Evolutionary conservation across 2,329 filamentous ascomycete genomes (phyloP), one percentile per base, ranked within the genome.

Genomic region (Fusarium cyanostomum): DNA sequence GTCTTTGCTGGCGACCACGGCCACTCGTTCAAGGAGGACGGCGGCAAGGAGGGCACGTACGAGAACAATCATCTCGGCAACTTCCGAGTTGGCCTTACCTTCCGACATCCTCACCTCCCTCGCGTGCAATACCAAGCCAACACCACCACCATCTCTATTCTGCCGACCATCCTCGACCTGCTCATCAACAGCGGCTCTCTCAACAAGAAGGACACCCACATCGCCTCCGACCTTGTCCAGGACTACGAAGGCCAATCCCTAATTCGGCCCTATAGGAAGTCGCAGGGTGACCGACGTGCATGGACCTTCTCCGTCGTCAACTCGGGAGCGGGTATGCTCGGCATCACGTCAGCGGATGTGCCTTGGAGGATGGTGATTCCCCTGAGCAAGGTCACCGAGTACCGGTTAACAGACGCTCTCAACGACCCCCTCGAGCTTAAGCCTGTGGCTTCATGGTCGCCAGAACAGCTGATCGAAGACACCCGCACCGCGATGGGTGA

Each of bases 251-350:
- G 75, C 4, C 73, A 76, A 41, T 76, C 74, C 4, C 66, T 77
- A 8, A 71, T 77, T 33, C 74, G 75, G 8, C 68, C 71, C 0
- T 65, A 72, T 16, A 67, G 64, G 44, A 67, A 56, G 27, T 58
- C 58, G 1, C 63, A 70, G 3, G 62, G 69, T 27, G 74, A 71
- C 26, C 64, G 69, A 38, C 69, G 69, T 7, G 67, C 68, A 1
- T 77, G 75, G 75, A 70, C 74, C n/a, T 75, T 75, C 54, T 72
- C 70, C 5, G 70, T 76, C 15, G 68, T 77, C 37, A 77, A 77
- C 54, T 73, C 74, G 0, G 75, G 75, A 10, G 69, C 73, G 4
- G 71, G 73, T 41, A 72, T 75, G 68, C 61, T 77, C 13, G 68
- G 67, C 31, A 66, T 77, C 11, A 74, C 74, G 2, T 69, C 72